These are phyloP conservation scores for Globisporangium mamillatum DNA, from an alignment of 352 stramenopile species.

Conservation along the genomic window DNA sequence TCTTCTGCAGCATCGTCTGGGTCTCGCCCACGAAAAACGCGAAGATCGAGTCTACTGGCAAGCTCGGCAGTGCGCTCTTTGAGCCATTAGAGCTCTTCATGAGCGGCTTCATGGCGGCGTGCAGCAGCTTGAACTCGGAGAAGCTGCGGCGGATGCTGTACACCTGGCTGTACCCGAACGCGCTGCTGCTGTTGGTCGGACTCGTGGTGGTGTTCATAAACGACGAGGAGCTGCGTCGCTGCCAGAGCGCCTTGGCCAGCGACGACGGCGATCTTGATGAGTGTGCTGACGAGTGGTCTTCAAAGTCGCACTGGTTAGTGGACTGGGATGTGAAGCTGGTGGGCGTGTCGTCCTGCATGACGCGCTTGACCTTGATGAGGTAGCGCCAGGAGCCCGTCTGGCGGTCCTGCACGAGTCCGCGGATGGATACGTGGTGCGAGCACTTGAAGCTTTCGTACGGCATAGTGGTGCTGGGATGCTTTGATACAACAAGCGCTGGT, in stretches of 20 bases:
- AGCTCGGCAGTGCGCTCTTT: slow-evolving; percentile 28
- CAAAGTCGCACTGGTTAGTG: background rate
- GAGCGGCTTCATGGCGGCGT: slow-evolving; percentile 42
- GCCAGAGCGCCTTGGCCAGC: slow-evolving; percentile 6
- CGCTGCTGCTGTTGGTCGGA: slow-evolving; percentile 8
- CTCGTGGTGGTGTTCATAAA: slow-evolving; percentile 7
- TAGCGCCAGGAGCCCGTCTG: slow-evolving; percentile 61
- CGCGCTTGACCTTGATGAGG: slow-evolving; percentile 52
- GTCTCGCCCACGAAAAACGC: slow-evolving; percentile 69
- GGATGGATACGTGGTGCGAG: slow-evolving; percentile 59
- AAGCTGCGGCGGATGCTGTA: slow-evolving; percentile 73
- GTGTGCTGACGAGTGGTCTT: background rate
- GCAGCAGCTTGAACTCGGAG: slow-evolving; percentile 67
- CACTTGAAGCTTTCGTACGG: slow-evolving; percentile 76
- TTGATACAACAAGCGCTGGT: background rate
- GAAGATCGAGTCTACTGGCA: slow-evolving; percentile 59
- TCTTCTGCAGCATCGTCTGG: slow-evolving; percentile 61
- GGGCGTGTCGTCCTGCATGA: slow-evolving; percentile 31
- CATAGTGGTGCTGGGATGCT: slow-evolving; percentile 27
- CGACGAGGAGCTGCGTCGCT: slow-evolving; percentile 13
- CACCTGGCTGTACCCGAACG: slow-evolving; percentile 16
- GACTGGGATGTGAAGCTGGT: background rate
- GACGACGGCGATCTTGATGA: background rate
- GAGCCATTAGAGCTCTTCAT: slow-evolving; percentile 18
- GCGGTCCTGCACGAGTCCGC: slow-evolving; percentile 59